Evolutionary conservation across 2,329 filamentous ascomycete genomes (phyloP), one percentile per base, ranked within the genome.

Genomic region (Cordyceps javanica): DNA sequence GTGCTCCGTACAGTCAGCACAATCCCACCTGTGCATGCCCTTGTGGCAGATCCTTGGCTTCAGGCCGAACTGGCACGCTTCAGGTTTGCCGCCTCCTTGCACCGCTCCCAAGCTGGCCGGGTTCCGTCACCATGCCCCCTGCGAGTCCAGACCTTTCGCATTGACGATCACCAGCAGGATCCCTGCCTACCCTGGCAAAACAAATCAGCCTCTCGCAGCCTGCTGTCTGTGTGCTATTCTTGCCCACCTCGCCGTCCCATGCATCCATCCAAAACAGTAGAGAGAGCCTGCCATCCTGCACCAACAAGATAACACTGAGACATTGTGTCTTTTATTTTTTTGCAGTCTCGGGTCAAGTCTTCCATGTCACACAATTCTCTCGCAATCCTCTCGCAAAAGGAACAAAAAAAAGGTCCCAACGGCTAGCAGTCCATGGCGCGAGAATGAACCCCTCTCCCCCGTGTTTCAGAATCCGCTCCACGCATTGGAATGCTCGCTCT

Each of bases 91-190:
- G 19, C 23, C 28, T 10, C 30, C 48, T 26, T 44, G 50, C 34
- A 21, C n/a, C 14, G 48, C 23, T 30, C 32, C 34, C 8, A 26
- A 46, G 26, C 49, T 14, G 45, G 26, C 50, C 50, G 32, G 38
- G 19, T 25, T 26, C 23, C 36, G 50, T 39, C 39, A 21, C 41
- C 52, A 55, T 45, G 41, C 13, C 39, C 39, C 26, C n/a, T 30
- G 23, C 16, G 38, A 54, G 52, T 55, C 52, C 41, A 45, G 52
- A 55, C 52, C 52, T 45, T 45, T 45, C 38, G 51, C 52, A 55
- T 46, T 46, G 52, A 55, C 39, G 52, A 55, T 55, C 52, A 55
- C 13, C 30, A 53, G 30, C 6, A n/a, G 8, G 21, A 55, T 32
- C 52, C 52, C 52, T 45, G 50, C 19, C 23, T 34, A 19, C 11